Percentiles rank a stretch among this genome's conserved stretches.
Evolutionary conservation across 2,329 filamentous ascomycete genomes (phyloP).

Genomic region (Epichloe sylvatica): DNA sequence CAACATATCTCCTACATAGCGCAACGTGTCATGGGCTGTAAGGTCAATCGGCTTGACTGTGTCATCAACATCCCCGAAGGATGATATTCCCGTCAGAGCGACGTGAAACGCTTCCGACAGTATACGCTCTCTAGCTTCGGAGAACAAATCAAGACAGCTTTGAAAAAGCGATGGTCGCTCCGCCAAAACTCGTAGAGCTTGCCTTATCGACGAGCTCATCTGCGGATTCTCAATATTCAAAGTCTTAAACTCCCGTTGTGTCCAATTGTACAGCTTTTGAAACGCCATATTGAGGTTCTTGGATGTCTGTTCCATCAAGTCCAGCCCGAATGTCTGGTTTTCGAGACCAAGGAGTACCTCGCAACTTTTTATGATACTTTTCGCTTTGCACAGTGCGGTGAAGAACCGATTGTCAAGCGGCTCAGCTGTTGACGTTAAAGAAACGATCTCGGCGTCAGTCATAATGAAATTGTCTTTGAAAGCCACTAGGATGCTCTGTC

Average conservation of each 20-base stretch:
- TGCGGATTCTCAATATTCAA: constrained; percentile 90
- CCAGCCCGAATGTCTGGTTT: constrained; percentile 73
- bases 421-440: constrained; percentile 63
- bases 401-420: constrained; percentile 83
- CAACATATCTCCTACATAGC: constrained; percentile 93
- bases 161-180: constrained; percentile 85
- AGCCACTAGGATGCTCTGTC: constrained; percentile 61
- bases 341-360: constrained; percentile 81
- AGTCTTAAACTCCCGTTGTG: constrained; percentile 83
- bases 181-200: constrained; percentile 72
- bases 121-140: constrained; percentile 74
- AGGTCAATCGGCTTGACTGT: constrained; percentile 84
- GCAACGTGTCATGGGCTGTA: constrained; percentile 76
- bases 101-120: constrained; percentile 81
- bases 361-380: constrained; percentile 77
- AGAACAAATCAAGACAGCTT: constrained; percentile 84
- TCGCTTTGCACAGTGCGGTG: constrained; percentile 58
- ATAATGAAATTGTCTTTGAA: constrained; percentile 76
- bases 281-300: constrained; percentile 78
- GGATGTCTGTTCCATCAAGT: constrained; percentile 83
- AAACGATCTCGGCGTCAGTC: constrained; percentile 63
- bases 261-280: constrained; percentile 92
- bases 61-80: constrained; percentile 42
- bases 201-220: constrained; percentile 71
- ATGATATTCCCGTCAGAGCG: constrained; percentile 62